Evolutionary conservation across 2,329 filamentous ascomycete genomes (phyloP).

Genomic region (Clonostachys chloroleuca): DNA sequence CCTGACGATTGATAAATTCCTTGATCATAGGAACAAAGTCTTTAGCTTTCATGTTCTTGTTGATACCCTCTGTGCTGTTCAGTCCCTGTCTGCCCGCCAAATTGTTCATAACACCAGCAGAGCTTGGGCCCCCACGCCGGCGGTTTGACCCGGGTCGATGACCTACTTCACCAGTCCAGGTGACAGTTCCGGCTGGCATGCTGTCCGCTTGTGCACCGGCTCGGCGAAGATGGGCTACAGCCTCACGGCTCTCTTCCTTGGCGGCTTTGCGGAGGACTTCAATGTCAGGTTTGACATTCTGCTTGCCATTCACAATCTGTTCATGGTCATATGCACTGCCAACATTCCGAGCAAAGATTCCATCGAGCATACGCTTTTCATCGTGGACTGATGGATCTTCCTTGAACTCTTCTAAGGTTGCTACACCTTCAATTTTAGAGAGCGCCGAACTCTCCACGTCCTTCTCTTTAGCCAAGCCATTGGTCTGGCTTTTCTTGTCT

Average conservation of each 20-base stretch:
- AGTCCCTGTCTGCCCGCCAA: constrained; percentile 53
- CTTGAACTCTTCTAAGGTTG: constrained; percentile 60
- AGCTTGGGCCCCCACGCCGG: constrained; percentile 47
- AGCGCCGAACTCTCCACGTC: constrained; percentile 18
- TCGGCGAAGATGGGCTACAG: constrained; percentile 70
- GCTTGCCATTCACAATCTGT: constrained; percentile 76
- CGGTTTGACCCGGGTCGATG: constrained; percentile 59
- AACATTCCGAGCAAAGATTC: constrained; percentile 83
- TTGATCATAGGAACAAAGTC: constrained; percentile 72
- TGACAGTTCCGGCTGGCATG: constrained; percentile 79
- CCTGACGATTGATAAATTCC: constrained; percentile 72
- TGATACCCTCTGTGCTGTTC: constrained; percentile 20
- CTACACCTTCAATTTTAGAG: constrained; percentile 52
- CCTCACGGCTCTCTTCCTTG: constrained; percentile 70
- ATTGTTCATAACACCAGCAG: constrained; percentile 49
- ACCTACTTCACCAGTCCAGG: constrained; percentile 88
- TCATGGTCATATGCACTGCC: constrained; percentile 94
- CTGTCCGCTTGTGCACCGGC: constrained; percentile 68
- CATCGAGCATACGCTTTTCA: constrained; percentile 79
- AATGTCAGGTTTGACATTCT: constrained; percentile 68
- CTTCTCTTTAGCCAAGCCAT: constrained; percentile 16
- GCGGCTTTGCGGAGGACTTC: constrained; percentile 80
- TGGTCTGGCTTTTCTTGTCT: background rate
- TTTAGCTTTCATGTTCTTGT: constrained; percentile 39
- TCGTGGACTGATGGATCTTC: constrained; percentile 46